Evolutionary conservation across 2,329 filamentous ascomycete genomes (phyloP), one percentile per base, ranked within the genome.

Genomic region (Thielaviopsis ethacetica): DNA sequence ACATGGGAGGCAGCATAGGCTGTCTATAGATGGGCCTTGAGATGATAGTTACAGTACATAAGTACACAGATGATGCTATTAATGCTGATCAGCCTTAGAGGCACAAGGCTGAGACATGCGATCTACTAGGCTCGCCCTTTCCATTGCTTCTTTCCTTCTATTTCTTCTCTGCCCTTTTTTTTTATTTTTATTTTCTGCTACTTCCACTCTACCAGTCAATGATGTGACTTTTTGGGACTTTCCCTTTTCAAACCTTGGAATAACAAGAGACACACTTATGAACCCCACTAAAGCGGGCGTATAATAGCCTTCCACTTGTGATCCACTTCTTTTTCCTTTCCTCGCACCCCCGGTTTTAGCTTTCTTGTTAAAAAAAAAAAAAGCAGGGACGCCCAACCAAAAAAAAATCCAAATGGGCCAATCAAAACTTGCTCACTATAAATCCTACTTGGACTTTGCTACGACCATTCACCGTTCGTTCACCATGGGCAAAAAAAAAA

Each of bases 361-460:
- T n/a, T n/a, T n/a, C n/a, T n/a, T n/a, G n/a, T n/a, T n/a, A n/a
- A n/a, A n/a, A n/a, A n/a, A n/a, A n/a, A n/a, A n/a, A n/a, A n/a
- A 17, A 47, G n/a, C 41, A 47, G n/a, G 41, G 15, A 47, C n/a
- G 15, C n/a, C n/a, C n/a, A n/a, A n/a, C n/a, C 4, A 30, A 26
- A 34, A 54, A 27, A 56, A 57, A 51, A 53, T n/a, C 50, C 27
- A 34, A 47, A 34, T 58, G 53, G 64, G 64, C 72, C 72, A 74
- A 74, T 74, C 68, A 71, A 74, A 74, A 74, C 72, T 73, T 74
- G 72, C 72, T 74, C 72, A 71, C 9, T 17, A 19, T 56, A 38
- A 22, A 13, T 34, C 30, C 49, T 9, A 4, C 4, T 3, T 27
- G 13, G 56, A 34, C 21, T 21, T 13, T 12, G 21, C 22, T 38